Base-by-base conservation (phyloP, 2,329 filamentous ascomycete species). In the Aspergillus jensenii region DNA sequence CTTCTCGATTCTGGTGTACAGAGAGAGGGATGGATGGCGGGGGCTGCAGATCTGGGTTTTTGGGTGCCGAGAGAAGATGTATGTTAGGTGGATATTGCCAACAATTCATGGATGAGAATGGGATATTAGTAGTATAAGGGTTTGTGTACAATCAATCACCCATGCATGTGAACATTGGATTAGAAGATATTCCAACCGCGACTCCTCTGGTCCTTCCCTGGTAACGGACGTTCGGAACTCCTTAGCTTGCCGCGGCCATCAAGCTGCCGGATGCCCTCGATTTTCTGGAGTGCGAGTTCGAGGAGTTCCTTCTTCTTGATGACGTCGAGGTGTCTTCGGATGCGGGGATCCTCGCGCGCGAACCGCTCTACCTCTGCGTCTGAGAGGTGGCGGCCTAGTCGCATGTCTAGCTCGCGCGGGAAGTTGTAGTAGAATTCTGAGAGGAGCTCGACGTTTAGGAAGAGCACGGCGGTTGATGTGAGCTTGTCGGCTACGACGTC, bases 351-450 rank as follows among this genome's bases (percentile, higher is more conserved):
- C 75, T 99, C 95, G 53, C 90, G 87, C 3, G 95, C 95, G 67
- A 99, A 97, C 25, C 85, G 85, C 71, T 99, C 93, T 5, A 98
- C 85, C 68, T 98, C 88, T 6, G 87, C 86, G 55, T 89, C 86
- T 35, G 86, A 85, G 60, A 97, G 82, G 67, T 91, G 88, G 25
- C 91, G 86, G 46, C 93, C 91, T 11, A 99, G 87, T 35, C 93
- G 86, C 59, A 89, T 80, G 73, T 99, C 95, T 12, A 99, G 84
- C 72, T 97, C 92, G 40, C 95, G 86, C 0, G 95, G 95, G 76
- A 99, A 99, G 71, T 95, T 92, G 78, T 97, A 96, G 79, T 96
- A 97, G 74, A 98, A 99, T 71, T 99, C 96, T 2, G 90, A 93
- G 17, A 99, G 84, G 19, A 99, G 84, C 78, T 99, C 96, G 11